Base-by-base conservation (phyloP, 1,284 basidiomycete genomes). In the Apiotrichum siamense region DNA sequence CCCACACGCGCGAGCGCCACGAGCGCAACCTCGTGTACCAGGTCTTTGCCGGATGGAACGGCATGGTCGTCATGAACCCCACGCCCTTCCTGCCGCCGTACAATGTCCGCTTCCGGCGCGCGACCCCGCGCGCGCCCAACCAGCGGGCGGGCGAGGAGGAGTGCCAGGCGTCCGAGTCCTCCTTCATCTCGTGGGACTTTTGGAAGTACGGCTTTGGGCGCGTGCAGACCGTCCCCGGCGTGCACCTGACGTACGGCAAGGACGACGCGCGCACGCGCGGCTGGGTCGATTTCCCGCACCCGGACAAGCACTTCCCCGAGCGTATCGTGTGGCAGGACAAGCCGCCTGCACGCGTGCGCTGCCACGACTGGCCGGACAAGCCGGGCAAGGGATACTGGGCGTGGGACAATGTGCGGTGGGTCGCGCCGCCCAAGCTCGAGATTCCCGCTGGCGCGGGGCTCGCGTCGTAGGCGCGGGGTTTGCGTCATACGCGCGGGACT, bases 11-110 rank as follows among this genome's bases (percentile, higher is more conserved):
- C 25, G 43, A 50, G 27, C 65, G 68, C n/a, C 68, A 69, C 59
- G 56, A 65, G 21, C 55, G 55, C 33, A 55, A 61, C 41, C 60
- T 72, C 25, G 73, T 74, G 3, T 72, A 72, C 61, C 75, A 77
- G 56, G 75, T 76, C 18, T 76, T 75, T 55, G 67, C 73, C n/a
- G 76, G 75, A 39, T 77, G 82, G 82, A 83, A 83, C 63, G 82
- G 82, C 24, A 78, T 75, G 44, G 64, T 71, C 15, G 72, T 74
- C 18, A 57, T 77, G 44, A 54, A 57, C 37, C 69, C 73, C 20
- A 52, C 44, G 4, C 70, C 72, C 1, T 73, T 74, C 59, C 50
- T 65, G 25, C 57, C 65, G 11, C 69, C 66, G 15, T 71, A 67
- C 57, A 68, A 67, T 52, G 65, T 69, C 35, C 60, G 64, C 15